Conservation (phyloP, 108 stramenopile species). For the Fistulifera pelliculosa region DNA sequence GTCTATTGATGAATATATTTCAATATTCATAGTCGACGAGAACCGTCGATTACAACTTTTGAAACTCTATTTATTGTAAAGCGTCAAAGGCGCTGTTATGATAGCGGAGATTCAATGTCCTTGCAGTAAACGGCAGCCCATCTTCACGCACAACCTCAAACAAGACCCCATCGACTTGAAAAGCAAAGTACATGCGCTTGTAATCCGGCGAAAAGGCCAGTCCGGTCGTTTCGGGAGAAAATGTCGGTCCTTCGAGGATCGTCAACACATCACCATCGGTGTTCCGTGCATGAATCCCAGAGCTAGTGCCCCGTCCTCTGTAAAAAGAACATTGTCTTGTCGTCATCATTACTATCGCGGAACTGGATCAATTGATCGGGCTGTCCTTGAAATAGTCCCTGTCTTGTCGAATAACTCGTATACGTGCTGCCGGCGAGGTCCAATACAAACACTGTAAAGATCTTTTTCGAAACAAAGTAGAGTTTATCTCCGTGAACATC, state of each 20-base stretch:
- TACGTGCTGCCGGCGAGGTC: constrained; percentile 21
- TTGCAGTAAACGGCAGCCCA: constrained; percentile 10
- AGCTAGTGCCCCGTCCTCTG: constrained; percentile 32
- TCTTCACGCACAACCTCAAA: constrained; percentile 38
- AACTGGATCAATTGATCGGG: constrained; percentile 20
- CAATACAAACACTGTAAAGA: constrained; percentile 23
- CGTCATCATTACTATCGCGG: background rate
- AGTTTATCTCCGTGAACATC: constrained; percentile 17
- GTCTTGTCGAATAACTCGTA: constrained; percentile 8
- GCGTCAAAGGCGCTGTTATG: too few species aligned
- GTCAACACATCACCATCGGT: constrained; percentile 21
- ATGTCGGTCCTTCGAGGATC: constrained; percentile 24
- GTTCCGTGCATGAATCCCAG: constrained; percentile 37
- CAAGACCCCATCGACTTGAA: constrained; percentile 33
- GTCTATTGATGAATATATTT: too few species aligned
- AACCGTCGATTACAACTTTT: too few species aligned
- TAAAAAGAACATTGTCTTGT: constrained; percentile 31
- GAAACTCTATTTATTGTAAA: too few species aligned
- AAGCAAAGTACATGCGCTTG: constrained; percentile 43
- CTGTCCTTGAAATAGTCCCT: constrained; percentile 16
- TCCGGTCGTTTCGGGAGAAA: constrained; percentile 39
- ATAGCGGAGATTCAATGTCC: background rate
- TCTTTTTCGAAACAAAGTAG: constrained; percentile 22
- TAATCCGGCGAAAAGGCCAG: constrained; percentile 48
- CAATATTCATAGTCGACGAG: too few species aligned